A percentile compares a stretch with the other conserved stretches of the same genome.
Evolutionary conservation across 768 basidiomycete species (phyloP).

Genomic region (Pleurotus ostreatus): DNA sequence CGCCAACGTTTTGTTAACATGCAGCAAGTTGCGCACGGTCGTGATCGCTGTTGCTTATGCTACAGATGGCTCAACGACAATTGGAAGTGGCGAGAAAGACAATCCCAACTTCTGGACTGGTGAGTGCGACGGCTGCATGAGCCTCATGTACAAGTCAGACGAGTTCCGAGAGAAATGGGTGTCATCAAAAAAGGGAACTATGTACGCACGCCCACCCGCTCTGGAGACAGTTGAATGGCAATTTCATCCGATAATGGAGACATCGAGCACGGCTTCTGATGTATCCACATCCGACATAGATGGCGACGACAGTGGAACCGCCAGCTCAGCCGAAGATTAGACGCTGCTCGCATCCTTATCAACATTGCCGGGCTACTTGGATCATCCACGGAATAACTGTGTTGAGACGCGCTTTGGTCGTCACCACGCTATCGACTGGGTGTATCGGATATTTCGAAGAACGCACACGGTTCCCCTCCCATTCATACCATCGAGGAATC

Average conservation of each 20-base stretch:
- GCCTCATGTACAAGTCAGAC: slow-evolving; percentile 4
- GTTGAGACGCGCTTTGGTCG: not conserved
- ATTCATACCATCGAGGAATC: no score
- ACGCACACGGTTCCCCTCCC: not conserved
- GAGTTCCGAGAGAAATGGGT: slow-evolving; percentile 6
- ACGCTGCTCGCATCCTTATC: not conserved
- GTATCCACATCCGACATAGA: slow-evolving; percentile 3
- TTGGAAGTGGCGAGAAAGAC: not conserved
- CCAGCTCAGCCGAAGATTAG: slow-evolving; percentile 1
- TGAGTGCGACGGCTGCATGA: slow-evolving; percentile 7
- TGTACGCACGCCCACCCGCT: slow-evolving; percentile 1
- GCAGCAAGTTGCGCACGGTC: not conserved
- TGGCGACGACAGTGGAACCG: slow-evolving; percentile 2
- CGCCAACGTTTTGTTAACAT: not conserved
- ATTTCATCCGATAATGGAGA: not conserved
- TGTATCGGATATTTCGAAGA: slow-evolving; percentile 1
- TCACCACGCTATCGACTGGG: not conserved
- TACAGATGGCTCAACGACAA: slow-evolving; percentile 1
- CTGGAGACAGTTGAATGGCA: slow-evolving; percentile 6
- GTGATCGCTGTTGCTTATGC: slow-evolving; percentile 3
- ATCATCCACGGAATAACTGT: slow-evolving; percentile 3
- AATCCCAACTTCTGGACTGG: slow-evolving; percentile 6
- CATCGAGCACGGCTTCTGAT: slow-evolving; percentile 8
- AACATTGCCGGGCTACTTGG: not conserved
- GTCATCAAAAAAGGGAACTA: not conserved